phyloP scores from a whole-genome alignment of 176 grass and related monocot species.

The Leersia perrieri region DNA sequence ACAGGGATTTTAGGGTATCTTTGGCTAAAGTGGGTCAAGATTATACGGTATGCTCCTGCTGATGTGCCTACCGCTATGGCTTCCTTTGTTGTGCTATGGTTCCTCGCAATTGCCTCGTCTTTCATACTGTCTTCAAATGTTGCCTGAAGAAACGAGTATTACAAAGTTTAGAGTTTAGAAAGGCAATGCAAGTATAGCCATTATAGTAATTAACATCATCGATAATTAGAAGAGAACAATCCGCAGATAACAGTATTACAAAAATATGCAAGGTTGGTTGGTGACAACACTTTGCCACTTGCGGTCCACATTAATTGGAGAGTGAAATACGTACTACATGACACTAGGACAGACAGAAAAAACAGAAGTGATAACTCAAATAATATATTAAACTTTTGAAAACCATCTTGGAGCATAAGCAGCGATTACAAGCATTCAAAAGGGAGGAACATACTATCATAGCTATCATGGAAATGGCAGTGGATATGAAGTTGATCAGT shows the following conservation, averaged over 20 bases:
- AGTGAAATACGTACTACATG: background rate
- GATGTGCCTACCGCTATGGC: conserved; percentile 76
- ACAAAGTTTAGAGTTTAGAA: conserved; percentile 4
- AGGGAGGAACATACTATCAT: background rate
- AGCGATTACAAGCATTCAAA: background rate
- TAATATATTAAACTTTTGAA: background rate
- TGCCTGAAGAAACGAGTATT: conserved; percentile 50
- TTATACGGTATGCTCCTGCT: conserved; percentile 72
- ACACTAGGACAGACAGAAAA: background rate
- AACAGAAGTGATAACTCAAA: background rate
- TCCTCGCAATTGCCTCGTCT: conserved; percentile 79
- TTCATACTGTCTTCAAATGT: conserved; percentile 94
- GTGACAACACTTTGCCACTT: background rate
- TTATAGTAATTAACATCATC: background rate
- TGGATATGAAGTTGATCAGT: background rate
- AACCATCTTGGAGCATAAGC: background rate
- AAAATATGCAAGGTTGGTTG: conserved; percentile 19
- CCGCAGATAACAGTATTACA: conserved; percentile 14
- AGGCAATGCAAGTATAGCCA: background rate
- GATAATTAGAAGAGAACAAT: conserved; percentile 5
- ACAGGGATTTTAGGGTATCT: conserved; percentile 94
- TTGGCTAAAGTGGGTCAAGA: conserved; percentile 95
- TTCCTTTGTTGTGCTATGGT: conserved; percentile 95
- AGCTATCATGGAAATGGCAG: background rate
- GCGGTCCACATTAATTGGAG: conserved; percentile 19